Evolutionary conservation across 805 yeast genomes (phyloP), one percentile per base, ranked within the genome.

Genomic region (Yamadazyma nakazawae): DNA sequence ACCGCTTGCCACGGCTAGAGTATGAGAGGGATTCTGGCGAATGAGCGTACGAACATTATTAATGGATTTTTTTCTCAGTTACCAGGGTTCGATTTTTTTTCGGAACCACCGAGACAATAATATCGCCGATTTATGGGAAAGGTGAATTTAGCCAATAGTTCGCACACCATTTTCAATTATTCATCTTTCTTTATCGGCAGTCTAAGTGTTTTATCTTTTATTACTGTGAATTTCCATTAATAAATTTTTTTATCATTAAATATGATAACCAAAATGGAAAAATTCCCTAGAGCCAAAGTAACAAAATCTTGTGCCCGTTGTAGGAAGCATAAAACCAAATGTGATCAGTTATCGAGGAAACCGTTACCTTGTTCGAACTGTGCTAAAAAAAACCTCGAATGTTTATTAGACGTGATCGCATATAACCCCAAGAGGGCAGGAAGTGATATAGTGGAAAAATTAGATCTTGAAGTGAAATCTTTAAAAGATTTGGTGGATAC

Each of bases 241-340:
- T 14, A 16, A n/a, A n/a, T 30, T 24, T 40, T 34, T 34, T 34
- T 14, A 30, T 19, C 11, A 34, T 16, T 12, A 16, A 43, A 5
- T 10, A 48, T 41, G 50, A 44, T 42, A 25, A 39, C 41, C 10
- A 45, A 44, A 21, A 50, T 45, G 49, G 43, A 48, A 7, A 37
- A 14, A 16, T 12, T 31, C 13, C 42, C 47, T 7, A 45, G 35
- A 19, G 43, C 38, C 17, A 62, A 61, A 44, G 56, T 61, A 9
- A 50, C 80, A 37, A 81, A 81, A 54, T 77, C 86, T 10, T 84
- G 89, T 58, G 70, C 76, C 4, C 67, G 85, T 28, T 84, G 89
- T 60, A 70, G 88, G 31, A 78, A 78, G 55, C 84, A 81, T 54
- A 84, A 84, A 59, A 81, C 83, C 14, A 80, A 76, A 55, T 84